Evolutionary conservation across 805 yeast species (phyloP).

Genomic region (Cyberlindnera mississippiensis): DNA sequence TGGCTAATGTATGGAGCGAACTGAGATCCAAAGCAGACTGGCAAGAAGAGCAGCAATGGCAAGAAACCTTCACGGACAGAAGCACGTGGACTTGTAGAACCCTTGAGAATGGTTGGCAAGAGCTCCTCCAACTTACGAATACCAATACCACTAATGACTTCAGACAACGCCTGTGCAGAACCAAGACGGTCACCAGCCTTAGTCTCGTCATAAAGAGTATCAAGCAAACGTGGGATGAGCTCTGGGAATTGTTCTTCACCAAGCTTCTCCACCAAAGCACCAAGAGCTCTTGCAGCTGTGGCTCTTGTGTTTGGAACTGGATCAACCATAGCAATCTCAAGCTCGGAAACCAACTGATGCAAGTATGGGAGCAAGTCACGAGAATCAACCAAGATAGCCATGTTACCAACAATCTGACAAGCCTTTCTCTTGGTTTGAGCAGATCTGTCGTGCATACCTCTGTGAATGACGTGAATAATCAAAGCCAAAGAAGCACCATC

Average conservation of each 20-base stretch:
- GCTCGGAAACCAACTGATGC: slow-evolving; percentile 68
- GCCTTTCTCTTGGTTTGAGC: slow-evolving; percentile 90
- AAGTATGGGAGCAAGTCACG: slow-evolving; percentile 84
- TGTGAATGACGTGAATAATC: slow-evolving; percentile 88
- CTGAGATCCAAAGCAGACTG: slow-evolving; percentile 90
- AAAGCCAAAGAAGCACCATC: slow-evolving; percentile 97
- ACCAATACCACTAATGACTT: slow-evolving; percentile 91
- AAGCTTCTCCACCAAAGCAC: slow-evolving; percentile 90
- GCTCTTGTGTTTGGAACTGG: slow-evolving; percentile 97
- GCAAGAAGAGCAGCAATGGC: slow-evolving; percentile 84
- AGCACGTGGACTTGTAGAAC: slow-evolving; percentile 62
- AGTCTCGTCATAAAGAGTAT: slow-evolving; percentile 69
- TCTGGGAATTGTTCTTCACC: slow-evolving; percentile 97
- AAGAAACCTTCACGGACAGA: slow-evolving; percentile 87
- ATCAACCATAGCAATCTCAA: slow-evolving; percentile 94
- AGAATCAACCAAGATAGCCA: slow-evolving; percentile 92
- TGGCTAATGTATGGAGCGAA: slow-evolving; percentile 83
- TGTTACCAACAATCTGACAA: slow-evolving; percentile 97
- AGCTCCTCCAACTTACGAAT: slow-evolving; percentile 81
- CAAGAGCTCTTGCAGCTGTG: slow-evolving; percentile 95
- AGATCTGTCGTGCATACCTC: slow-evolving; percentile 95
- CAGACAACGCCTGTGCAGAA: slow-evolving; percentile 94
- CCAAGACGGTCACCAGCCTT: slow-evolving; percentile 92
- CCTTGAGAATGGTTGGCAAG: slow-evolving; percentile 71
- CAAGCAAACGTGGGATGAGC: slow-evolving; percentile 74